Evolutionary conservation across 257 asterid species (phyloP).

Genomic region (Anisodus acutangulus): DNA sequence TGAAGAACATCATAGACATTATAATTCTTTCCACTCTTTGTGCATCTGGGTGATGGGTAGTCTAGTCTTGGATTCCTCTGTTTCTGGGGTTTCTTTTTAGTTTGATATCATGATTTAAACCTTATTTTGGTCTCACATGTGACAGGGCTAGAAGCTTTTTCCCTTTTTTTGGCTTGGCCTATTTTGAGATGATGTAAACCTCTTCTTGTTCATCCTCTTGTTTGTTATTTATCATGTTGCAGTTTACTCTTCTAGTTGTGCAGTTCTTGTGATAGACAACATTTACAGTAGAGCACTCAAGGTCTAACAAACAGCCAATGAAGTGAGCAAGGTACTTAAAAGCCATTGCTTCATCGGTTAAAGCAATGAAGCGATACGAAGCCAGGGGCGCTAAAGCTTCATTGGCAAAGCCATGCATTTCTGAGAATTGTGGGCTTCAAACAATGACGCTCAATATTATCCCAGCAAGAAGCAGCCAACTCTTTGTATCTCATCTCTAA

Average conservation of each 20-base stretch:
- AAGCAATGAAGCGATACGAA: neutral
- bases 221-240: neutral
- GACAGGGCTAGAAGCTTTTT: neutral
- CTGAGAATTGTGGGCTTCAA: neutral
- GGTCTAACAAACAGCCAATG: neutral
- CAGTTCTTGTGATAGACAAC: neutral
- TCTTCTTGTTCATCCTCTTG: neutral
- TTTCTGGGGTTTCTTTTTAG: neutral
- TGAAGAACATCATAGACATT: neutral
- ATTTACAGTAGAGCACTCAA: neutral
- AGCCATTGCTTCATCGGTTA: neutral
- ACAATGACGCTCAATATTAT: neutral
- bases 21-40: neutral
- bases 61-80: neutral
- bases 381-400: neutral
- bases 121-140: neutral
- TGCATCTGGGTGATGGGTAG: slow-evolving; percentile 4
- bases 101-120: neutral
- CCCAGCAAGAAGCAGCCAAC: neutral
- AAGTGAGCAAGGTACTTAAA: neutral
- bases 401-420: neutral
- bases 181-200: neutral
- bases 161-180: neutral
- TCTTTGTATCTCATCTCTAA: too few relatives aligned
- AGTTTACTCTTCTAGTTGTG: neutral